A percentile compares a stretch with the other conserved stretches of the same genome.
Conservation (phyloP, 2,329 filamentous ascomycete genomes). For the Fusarium sp. region DNA sequence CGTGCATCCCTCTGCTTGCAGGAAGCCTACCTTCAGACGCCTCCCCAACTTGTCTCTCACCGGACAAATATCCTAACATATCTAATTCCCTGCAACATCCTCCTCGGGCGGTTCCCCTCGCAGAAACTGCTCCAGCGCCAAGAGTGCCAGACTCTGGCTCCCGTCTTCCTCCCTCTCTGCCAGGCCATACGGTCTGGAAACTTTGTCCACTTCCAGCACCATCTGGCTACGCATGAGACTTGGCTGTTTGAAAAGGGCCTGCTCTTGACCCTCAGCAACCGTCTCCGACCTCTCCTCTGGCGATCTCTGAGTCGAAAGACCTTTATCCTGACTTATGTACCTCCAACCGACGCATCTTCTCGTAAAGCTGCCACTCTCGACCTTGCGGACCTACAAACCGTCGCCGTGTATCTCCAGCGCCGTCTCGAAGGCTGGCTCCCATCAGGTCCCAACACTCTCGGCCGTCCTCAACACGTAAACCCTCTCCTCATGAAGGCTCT, state of each 20-base stretch:
- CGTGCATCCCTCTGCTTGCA: slow-evolving; percentile 81
- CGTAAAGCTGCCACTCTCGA: slow-evolving; percentile 80
- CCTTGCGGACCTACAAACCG: slow-evolving; percentile 73
- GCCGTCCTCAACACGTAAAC: slow-evolving; percentile 58
- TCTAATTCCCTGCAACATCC: slow-evolving; percentile 83
- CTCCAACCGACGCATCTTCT: slow-evolving; percentile 65
- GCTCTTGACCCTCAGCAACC: slow-evolving; percentile 79
- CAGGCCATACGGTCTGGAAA: slow-evolving; percentile 79
- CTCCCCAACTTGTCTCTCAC: slow-evolving; percentile 73
- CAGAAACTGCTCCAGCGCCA: slow-evolving; percentile 72
- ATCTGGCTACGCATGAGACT: slow-evolving; percentile 71
- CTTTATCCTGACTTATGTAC: slow-evolving; percentile 83
- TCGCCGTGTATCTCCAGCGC: slow-evolving; percentile 74
- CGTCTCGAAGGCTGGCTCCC: slow-evolving; percentile 69
- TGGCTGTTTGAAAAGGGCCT: slow-evolving; percentile 85
- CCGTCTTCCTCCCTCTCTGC: slow-evolving; percentile 80
- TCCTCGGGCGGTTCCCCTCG: slow-evolving; percentile 86
- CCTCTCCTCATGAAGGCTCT: slow-evolving; percentile 64
- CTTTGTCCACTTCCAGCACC: slow-evolving; percentile 77
- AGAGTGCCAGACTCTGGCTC: slow-evolving; percentile 68
- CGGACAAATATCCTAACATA: slow-evolving; percentile 84
- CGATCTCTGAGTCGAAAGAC: slow-evolving; percentile 81
- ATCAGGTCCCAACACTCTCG: slow-evolving; percentile 46
- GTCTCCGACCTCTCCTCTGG: slow-evolving; percentile 86
- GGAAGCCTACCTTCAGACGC: slow-evolving; percentile 80